Conservation (phyloP, 169 alveolate genomes). For the Perkinsus olseni region DNA sequence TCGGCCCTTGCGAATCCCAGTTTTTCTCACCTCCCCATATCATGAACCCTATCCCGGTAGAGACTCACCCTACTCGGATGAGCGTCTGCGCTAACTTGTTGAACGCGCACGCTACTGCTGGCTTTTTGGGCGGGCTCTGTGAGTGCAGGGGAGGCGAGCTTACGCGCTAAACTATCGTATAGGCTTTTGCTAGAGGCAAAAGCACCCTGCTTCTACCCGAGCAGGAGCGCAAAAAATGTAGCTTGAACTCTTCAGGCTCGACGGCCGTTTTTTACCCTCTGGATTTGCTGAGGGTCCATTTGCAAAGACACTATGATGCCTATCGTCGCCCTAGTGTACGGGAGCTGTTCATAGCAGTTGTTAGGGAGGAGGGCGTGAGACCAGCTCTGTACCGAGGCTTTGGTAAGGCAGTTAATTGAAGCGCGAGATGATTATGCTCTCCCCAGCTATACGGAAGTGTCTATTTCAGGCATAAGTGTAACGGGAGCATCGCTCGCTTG, state of each 20-base stretch:
- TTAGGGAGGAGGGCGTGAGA: not conserved
- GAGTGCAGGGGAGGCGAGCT: no score
- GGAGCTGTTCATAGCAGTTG: not conserved
- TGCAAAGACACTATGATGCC: not conserved
- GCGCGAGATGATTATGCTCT: no score
- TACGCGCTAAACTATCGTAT: no score
- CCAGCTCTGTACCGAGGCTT: not conserved
- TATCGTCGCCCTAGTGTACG: not conserved
- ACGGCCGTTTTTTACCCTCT: not conserved
- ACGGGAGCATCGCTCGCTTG: not conserved
- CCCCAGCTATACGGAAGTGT: no score
- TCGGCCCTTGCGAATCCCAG: no score
- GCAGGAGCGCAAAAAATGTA: no score
- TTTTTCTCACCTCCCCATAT: no score
- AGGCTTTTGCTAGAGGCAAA: no score
- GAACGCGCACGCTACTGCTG: not conserved
- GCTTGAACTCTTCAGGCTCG: not conserved
- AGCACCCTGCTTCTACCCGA: no score
- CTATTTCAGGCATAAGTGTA: not conserved
- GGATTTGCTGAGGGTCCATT: not conserved
- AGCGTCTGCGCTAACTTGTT: not conserved
- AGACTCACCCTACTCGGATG: no score
- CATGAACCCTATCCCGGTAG: no score
- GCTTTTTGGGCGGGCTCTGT: not conserved
- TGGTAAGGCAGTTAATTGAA: not conserved